Evolutionary conservation across 176 grass and related monocot species (phyloP).

Genomic region (Oryza coarctata): DNA sequence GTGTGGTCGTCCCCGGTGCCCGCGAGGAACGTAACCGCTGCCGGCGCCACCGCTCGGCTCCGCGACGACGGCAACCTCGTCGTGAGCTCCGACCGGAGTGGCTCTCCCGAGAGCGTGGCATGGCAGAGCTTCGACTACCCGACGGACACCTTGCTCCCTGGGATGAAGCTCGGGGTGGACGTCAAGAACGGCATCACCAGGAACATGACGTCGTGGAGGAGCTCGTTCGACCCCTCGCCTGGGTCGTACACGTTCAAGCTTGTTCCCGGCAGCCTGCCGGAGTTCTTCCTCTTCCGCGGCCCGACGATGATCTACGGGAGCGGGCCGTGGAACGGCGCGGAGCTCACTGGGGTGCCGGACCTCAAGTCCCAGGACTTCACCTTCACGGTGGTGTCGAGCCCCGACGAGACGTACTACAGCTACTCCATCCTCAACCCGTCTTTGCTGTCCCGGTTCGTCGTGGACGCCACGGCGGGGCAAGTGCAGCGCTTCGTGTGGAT

Average conservation of each 20-base stretch:
- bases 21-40: background rate
- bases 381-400: conserved; percentile 13
- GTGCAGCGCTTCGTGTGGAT: conserved; percentile 30
- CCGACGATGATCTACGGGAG: background rate
- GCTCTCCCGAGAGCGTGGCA: background rate
- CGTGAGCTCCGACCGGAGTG: conserved; percentile 26
- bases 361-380: conserved; percentile 32
- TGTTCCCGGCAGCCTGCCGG: conserved; percentile 13
- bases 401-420: conserved; percentile 44
- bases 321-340: conserved; percentile 53
- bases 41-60: conserved; percentile 15
- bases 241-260: conserved; percentile 47
- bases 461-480: background rate
- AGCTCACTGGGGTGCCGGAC: conserved; percentile 40
- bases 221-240: conserved; percentile 38
- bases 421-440: conserved; percentile 4
- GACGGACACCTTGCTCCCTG: conserved; percentile 52
- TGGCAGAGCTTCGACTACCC: conserved; percentile 75
- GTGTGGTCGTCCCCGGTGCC: conserved; percentile 36
- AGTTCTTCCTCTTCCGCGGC: conserved; percentile 44
- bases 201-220: conserved; percentile 57
- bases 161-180: conserved; percentile 59
- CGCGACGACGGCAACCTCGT: conserved; percentile 46
- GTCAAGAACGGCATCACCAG: background rate
- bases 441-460: conserved; percentile 21